Base-by-base conservation (phyloP, 345 rosid genomes). In the Brassica incana region DNA sequence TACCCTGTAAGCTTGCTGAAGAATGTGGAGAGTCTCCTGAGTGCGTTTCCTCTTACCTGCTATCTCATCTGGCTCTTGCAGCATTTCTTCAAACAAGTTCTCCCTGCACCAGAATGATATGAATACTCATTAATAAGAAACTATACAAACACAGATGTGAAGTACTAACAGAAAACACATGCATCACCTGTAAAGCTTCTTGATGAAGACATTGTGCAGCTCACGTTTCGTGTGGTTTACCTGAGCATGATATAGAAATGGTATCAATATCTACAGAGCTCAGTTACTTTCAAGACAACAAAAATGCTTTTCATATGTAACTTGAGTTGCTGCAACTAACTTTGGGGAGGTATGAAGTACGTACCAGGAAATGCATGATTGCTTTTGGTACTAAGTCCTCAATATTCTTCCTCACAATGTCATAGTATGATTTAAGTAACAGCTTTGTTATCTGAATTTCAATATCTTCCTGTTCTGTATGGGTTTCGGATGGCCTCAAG, bases 181-280 rank as follows among this genome's bases (percentile, higher is more conserved):
- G 40, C 27, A 56, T 83, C 80, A 94, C 99, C 99, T 92, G 90
- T 93, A 96, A 54, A 96, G 98, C 87, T 91, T 96, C 84, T 81
- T 89, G 73, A 96, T 96, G 85, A 96, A 92, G 75, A 93, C 87
- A 73, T 93, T 96, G 85, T 93, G 99, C 82, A 96, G 80, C 83
- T 96, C 98, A 1, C 99, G 94, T 84, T 96, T 96, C 1, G 99
- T 90, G 83, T 92, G 97, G 74, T 93, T 90, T 68, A 96, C 99
- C 99, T 96, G 82, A 78, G 30, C 25, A 74, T 74, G 40, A 76
- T 36, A 76, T 59, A 58, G 8, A 80, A 56, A 32, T 20, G 11
- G 83, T 65, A 76, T 80, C 27, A 76, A 64, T 29, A 63, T 54
- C 32, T 50, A 38, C 11, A 71, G 48, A 8, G 43, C 10, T 36